Evolutionary conservation across 257 asterid species (phyloP).

Genomic region (Echites panduratus): DNA sequence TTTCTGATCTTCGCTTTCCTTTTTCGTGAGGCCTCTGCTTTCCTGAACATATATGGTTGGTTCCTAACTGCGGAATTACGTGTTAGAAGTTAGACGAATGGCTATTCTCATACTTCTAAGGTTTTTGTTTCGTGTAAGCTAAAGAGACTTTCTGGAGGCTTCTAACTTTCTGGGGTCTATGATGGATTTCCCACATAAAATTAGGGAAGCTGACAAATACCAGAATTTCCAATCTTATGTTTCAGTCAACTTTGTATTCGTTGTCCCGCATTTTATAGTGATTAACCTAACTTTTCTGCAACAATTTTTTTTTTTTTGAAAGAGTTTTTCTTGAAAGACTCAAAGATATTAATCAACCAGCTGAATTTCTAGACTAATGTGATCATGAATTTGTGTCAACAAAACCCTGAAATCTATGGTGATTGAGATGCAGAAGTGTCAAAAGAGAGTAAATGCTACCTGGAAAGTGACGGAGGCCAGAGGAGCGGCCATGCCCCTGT

Average conservation of each 20-base stretch:
- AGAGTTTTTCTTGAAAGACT: not conserved
- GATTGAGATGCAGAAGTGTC: not conserved
- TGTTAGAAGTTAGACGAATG: not conserved
- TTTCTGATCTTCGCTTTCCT: not conserved
- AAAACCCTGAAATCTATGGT: not conserved
- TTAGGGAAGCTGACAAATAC: not conserved
- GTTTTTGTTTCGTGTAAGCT: conserved; percentile 18
- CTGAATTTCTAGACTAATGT: not conserved
- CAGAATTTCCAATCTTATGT: not conserved
- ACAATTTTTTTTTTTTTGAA: too few relatives aligned
- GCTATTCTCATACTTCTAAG: not conserved
- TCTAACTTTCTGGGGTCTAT: not conserved
- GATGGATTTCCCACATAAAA: not conserved
- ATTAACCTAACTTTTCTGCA: too few relatives aligned
- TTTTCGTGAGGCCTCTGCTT: not conserved
- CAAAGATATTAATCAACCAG: not conserved
- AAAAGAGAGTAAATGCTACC: conserved; percentile 24
- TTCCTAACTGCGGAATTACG: not conserved
- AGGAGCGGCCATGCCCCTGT: conserved; percentile 81
- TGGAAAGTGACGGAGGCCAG: conserved; percentile 69
- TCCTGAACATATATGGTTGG: too few relatives aligned
- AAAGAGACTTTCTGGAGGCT: not conserved
- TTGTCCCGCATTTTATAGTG: not conserved
- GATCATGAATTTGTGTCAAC: not conserved
- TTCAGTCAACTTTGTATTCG: not conserved